Percentiles rank a stretch among this genome's conserved stretches.
phyloP scores from a whole-genome alignment of 2,329 filamentous ascomycete genomes.

The Rhynchosporium graminicola region DNA sequence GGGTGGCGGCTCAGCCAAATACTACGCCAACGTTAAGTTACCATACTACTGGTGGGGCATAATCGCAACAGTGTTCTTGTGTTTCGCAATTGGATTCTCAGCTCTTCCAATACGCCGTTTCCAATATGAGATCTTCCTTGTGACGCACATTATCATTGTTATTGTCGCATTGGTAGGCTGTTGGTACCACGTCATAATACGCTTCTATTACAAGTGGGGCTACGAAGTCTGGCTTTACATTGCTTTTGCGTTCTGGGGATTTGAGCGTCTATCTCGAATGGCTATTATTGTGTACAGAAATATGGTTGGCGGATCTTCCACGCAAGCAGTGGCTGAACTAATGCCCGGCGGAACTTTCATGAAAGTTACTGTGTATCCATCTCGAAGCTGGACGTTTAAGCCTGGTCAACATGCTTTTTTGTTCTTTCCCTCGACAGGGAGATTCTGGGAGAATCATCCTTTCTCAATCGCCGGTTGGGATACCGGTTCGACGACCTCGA shows the following conservation, averaged over 20 bases:
- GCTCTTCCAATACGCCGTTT: constrained; percentile 43
- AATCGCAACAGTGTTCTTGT: constrained; percentile 40
- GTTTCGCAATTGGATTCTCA: constrained; percentile 30
- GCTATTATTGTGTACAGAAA: constrained; percentile 9
- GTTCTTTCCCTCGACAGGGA: constrained; percentile 15
- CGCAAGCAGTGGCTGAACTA: constrained; percentile 11
- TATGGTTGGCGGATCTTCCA: not conserved
- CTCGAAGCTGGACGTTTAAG: constrained; percentile 1
- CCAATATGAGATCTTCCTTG: constrained; percentile 31
- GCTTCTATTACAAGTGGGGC: constrained; percentile 43
- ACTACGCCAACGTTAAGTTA: constrained; percentile 33
- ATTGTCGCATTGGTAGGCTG: constrained; percentile 25
- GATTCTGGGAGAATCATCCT: constrained; percentile 19
- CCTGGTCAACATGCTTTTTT: constrained; percentile 16
- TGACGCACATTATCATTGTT: constrained; percentile 27
- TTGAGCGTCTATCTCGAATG: constrained; percentile 41
- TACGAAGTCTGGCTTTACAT: constrained; percentile 43
- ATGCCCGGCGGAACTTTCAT: constrained; percentile 12
- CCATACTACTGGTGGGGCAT: constrained; percentile 50
- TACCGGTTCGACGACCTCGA: not conserved
- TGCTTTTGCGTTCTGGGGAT: constrained; percentile 47
- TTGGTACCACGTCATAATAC: constrained; percentile 42
- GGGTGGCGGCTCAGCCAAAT: constrained; percentile 32
- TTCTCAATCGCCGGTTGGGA: constrained; percentile 16
- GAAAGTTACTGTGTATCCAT: constrained; percentile 15